Base-by-base conservation (phyloP, 345 rosid species). In the Ricinus communis region DNA sequence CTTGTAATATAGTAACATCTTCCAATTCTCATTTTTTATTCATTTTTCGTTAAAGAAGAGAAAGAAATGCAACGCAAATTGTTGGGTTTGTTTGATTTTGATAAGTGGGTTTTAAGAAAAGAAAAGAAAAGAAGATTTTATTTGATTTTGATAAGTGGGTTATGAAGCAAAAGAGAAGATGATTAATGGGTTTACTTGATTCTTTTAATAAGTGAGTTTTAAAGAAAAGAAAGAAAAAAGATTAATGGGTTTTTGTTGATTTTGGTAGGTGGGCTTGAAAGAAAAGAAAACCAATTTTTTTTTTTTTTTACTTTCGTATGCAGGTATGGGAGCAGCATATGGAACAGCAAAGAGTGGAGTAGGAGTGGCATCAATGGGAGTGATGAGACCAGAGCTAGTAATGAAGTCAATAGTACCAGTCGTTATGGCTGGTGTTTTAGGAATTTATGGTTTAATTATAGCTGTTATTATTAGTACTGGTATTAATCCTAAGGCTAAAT, bases 361-460 rank as follows among this genome's bases (percentile, higher is more conserved):
- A 8, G 76, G 76, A 11, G 70, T 72, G 64, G 76, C 76, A 1
- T 72, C 76, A 5, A 72, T 65, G 70, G 70, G 76, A 33, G 76
- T 72, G 55, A 72, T 72, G 76, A 25, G 76, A 43, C 76, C 70
- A 2, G 76, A 72, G 70, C 70, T 72, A 0, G 76, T 72, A 10
- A 72, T 72, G 76, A 72, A 72, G 49, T 72, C 76, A 13, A 72
- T 72, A 40, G 76, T 72, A 5, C 76, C 76, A 5, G 76, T 72
- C 11, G 76, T 72, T 72, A 72, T 72, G 76, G 76, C 70, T 31
- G 76, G 76, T 25, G 76, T 72, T 40, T 56, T 72, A 64, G 76
- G 70, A 13, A 72, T 72, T 31, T 72, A 72, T 14, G 76, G 76
- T 10, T 65, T 72, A 24, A 72, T 72, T 52, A 72, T 72, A 36